phyloP scores from a whole-genome alignment of 768 basidiomycete genomes.

The Cantharellus cinnabarinus region DNA sequence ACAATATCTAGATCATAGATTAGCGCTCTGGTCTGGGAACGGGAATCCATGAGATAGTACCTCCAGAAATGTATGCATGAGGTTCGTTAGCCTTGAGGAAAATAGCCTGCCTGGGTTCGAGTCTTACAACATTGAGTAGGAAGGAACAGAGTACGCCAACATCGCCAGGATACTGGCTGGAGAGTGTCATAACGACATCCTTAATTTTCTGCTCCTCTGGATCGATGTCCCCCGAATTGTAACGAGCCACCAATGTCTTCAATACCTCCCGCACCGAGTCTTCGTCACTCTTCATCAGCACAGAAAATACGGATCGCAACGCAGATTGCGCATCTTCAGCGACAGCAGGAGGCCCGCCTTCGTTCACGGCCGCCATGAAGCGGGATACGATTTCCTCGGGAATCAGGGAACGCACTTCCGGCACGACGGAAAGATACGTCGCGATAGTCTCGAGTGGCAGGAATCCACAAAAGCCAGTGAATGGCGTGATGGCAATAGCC shows the following conservation, averaged over 20 bases:
- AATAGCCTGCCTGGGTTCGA: conserved; percentile 73
- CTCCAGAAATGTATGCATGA: conserved; percentile 88
- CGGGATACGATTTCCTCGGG: conserved; percentile 23
- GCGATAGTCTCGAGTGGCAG: conserved; percentile 59
- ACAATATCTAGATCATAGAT: conserved; percentile 52
- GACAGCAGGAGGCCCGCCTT: conserved; percentile 16
- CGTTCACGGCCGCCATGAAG: conserved; percentile 11
- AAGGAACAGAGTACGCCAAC: conserved; percentile 87
- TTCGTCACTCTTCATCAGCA: conserved; percentile 64
- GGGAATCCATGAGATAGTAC: conserved; percentile 22
- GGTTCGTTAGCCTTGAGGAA: conserved; percentile 93
- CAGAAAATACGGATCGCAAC: conserved; percentile 58
- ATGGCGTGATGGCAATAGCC: conserved; percentile 88
- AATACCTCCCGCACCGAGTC: conserved; percentile 34
- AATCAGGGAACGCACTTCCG: conserved; percentile 60
- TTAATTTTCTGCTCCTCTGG: conserved; percentile 28
- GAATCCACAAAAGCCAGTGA: conserved; percentile 85
- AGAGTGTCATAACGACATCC: conserved; percentile 36
- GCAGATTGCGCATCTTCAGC: conserved; percentile 28
- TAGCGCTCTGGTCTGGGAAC: background rate
- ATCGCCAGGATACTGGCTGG: conserved; percentile 70
- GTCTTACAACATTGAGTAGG: conserved; percentile 64
- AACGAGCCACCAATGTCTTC: conserved; percentile 36
- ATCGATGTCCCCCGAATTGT: conserved; percentile 25
- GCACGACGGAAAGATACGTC: conserved; percentile 38